Conservation (phyloP, 352 stramenopile genomes). For the Nothophytophthora sp. region DNA sequence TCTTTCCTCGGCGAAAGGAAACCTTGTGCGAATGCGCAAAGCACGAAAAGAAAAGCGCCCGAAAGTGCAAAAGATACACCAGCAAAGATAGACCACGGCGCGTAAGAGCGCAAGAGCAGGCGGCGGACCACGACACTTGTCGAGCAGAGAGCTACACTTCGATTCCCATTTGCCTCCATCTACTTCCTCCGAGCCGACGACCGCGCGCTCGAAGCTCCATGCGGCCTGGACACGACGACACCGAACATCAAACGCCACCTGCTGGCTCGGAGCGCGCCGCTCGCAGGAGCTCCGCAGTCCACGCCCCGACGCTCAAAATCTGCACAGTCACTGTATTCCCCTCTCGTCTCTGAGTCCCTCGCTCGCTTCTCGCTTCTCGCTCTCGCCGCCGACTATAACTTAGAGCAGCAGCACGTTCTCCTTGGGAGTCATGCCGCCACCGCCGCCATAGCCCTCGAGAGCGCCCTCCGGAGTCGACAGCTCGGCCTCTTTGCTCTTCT, state of each 20-base stretch:
- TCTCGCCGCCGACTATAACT: slow-evolving; percentile 43
- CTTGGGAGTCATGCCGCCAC: slow-evolving; percentile 77
- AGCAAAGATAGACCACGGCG: too few species aligned
- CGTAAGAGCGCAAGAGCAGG: too few species aligned
- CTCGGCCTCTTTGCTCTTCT: slow-evolving; percentile 58
- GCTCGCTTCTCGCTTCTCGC: slow-evolving; percentile 6
- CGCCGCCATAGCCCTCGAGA: slow-evolving; percentile 57
- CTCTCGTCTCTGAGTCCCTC: slow-evolving; percentile 18
- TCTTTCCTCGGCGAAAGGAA: too few species aligned
- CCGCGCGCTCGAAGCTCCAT: slow-evolving; percentile 9
- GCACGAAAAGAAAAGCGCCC: too few species aligned
- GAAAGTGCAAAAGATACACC: too few species aligned
- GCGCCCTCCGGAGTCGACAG: slow-evolving; percentile 44
- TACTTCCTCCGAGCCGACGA: slow-evolving; percentile 1
- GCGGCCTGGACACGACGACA: slow-evolving; percentile 26
- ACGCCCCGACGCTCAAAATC: slow-evolving; percentile 30
- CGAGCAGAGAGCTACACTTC: slow-evolving; percentile 30
- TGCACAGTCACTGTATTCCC: slow-evolving; percentile 37
- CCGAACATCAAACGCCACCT: slow-evolving; percentile 22
- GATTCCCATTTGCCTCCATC: slow-evolving; percentile 28
- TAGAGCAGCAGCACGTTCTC: slow-evolving; percentile 84
- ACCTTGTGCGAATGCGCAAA: too few species aligned
- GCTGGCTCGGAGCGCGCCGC: slow-evolving; percentile 8
- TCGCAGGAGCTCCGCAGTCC: slow-evolving; percentile 17
- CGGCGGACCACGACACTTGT: too few species aligned